phyloP scores from a whole-genome alignment of 1,139 yeast species.

The Sugiyamaella paludigena region DNA sequence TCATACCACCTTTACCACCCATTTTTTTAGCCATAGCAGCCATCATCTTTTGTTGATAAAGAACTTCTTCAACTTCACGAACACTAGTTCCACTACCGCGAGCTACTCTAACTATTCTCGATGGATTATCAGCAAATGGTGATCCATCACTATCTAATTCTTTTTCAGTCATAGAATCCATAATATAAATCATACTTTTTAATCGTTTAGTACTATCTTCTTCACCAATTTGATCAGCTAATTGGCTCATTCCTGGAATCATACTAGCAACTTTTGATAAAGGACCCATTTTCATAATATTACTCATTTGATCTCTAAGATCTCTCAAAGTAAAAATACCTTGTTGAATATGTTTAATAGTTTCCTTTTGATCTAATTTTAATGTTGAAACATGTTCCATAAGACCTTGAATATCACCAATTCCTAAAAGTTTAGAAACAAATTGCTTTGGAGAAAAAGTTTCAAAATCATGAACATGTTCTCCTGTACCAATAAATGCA shows the following conservation, averaged over 20 bases:
- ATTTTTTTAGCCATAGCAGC: constrained; percentile 83
- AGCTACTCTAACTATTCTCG: constrained; percentile 85
- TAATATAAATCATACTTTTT: constrained; percentile 84
- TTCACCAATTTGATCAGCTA: constrained; percentile 79
- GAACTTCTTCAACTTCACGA: constrained; percentile 88
- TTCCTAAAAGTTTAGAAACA: constrained; percentile 84
- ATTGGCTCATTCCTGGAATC: constrained; percentile 85
- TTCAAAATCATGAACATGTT: constrained; percentile 91
- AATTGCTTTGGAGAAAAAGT: constrained; percentile 87
- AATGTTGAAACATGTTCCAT: constrained; percentile 91
- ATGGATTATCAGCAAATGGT: constrained; percentile 75
- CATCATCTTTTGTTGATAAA: constrained; percentile 93
- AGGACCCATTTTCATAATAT: constrained; percentile 95
- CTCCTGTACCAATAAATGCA: constrained; percentile 96
- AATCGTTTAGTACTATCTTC: constrained; percentile 81
- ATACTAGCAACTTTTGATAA: constrained; percentile 87
- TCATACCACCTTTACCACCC: constrained; percentile 50
- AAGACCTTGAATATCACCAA: constrained; percentile 91
- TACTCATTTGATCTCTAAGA: constrained; percentile 92
- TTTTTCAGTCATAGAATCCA: constrained; percentile 94
- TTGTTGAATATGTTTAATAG: constrained; percentile 89
- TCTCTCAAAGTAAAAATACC: constrained; percentile 92
- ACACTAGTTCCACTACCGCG: constrained; percentile 95
- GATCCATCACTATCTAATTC: constrained; percentile 92
- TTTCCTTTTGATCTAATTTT: constrained; percentile 86